Percentiles rank a stretch among this genome's conserved stretches.
phyloP scores from a whole-genome alignment of 305 asterid genomes.

The Fraxinus angustifolia region DNA sequence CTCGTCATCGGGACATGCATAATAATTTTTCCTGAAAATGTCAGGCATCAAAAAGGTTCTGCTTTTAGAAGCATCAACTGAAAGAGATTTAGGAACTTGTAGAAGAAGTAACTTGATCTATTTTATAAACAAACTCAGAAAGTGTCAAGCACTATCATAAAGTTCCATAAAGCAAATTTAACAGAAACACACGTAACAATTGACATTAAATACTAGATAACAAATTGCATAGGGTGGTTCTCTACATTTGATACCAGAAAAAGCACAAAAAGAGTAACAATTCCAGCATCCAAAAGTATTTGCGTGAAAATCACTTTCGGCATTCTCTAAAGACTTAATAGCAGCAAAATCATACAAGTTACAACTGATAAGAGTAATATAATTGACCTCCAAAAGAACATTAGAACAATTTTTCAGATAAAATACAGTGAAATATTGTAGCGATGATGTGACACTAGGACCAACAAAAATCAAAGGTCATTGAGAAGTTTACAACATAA shows the following conservation, averaged over 20 bases:
- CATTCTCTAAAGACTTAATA: neutral
- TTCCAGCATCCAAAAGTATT: neutral
- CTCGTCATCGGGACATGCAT: slow-evolving; percentile 88
- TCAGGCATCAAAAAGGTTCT: neutral
- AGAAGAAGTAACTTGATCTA: neutral
- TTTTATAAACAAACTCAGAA: neutral
- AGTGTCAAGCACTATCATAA: neutral
- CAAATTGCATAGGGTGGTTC: neutral
- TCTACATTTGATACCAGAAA: neutral
- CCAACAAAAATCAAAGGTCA: neutral
- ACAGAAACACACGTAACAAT: neutral
- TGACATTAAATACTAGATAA: neutral
- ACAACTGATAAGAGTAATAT: neutral
- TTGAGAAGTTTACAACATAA: neutral
- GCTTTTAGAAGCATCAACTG: neutral
- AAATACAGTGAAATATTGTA: neutral
- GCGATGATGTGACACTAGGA: neutral
- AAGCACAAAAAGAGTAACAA: neutral
- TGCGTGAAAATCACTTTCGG: neutral
- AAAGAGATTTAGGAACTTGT: neutral
- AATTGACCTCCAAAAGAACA: neutral
- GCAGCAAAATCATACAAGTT: neutral
- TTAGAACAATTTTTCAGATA: neutral
- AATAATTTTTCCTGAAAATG: slow-evolving; percentile 65
- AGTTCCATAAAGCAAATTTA: neutral